Percentiles rank a stretch among this genome's conserved stretches.
These are phyloP conservation scores for Hortaea sp. DNA, from an alignment of 2,329 filamentous ascomycete species.

Conservation along the genomic window DNA sequence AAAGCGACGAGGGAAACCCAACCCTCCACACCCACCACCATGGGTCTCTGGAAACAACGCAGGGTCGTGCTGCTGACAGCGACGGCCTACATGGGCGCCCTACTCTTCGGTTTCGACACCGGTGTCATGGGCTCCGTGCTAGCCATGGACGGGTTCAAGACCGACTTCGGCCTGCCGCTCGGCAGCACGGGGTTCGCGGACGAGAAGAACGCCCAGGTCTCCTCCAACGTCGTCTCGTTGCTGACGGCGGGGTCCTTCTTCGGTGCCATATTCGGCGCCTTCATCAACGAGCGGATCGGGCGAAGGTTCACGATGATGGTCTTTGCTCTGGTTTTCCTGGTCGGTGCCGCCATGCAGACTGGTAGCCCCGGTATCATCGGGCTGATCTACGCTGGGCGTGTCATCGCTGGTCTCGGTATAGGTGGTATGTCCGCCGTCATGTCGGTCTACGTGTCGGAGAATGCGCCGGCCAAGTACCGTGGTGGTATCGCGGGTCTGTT, in stretches of 20 bases:
- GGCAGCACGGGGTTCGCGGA: slow-evolving; percentile 44
- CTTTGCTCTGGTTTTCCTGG: slow-evolving; percentile 45
- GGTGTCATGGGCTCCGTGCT: slow-evolving; percentile 59
- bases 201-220: slow-evolving; percentile 37
- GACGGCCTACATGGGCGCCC: slow-evolving; percentile 34
- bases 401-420: slow-evolving; percentile 44
- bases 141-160: slow-evolving; percentile 47
- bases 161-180: slow-evolving; percentile 10
- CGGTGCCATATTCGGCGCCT: slow-evolving; percentile 48
- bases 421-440: slow-evolving; percentile 46
- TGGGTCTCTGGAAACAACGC: slow-evolving; percentile 29
- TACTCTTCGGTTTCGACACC: slow-evolving; percentile 45
- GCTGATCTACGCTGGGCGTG: slow-evolving; percentile 56
- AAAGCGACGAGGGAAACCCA: too few species aligned
- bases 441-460: slow-evolving; percentile 51
- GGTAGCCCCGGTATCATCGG: slow-evolving; percentile 48
- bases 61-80: slow-evolving; percentile 35
- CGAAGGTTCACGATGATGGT: slow-evolving; percentile 46
- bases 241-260: slow-evolving; percentile 60
- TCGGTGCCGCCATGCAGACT: slow-evolving; percentile 56
- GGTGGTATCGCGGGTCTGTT: slow-evolving; percentile 50
- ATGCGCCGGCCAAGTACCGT: slow-evolving; percentile 48
- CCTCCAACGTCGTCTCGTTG: slow-evolving; percentile 58
- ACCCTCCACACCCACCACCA: not conserved
- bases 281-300: slow-evolving; percentile 46